Evolutionary conservation across 1,284 basidiomycete genomes (phyloP), one percentile per base, ranked within the genome.

Genomic region (Tilletia caries): DNA sequence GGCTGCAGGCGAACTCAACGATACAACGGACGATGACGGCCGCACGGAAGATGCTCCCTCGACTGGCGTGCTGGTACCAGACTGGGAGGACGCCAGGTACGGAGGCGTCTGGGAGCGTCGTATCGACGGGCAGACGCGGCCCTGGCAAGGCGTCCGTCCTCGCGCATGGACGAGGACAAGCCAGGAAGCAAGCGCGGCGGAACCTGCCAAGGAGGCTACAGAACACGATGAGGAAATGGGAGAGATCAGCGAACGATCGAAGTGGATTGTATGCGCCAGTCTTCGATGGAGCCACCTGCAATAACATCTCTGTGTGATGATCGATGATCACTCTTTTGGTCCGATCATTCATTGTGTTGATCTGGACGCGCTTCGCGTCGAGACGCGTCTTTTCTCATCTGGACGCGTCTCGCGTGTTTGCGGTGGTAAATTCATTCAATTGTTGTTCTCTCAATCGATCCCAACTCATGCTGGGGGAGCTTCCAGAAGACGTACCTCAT

Each of bases 181-280:
- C 13, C 23, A 43, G 12, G 58, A 4, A n/a, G 8, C 41, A 15
- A 15, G 12, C 6, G 27, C 27, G 12, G 27, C 2, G 23, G 5
- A 43, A 32, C 18, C 23, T 27, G 5, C 20, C 23, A 10, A 12
- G 6, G 23, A 29, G 44, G n/a, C 2, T 18, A n/a, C 23, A 41
- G 48, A 13, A 13, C 48, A 18, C 12, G 70, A 76, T 8, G 78
- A 79, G 46, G 78, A 81, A 58, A 79, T 81, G 77, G 79, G 78
- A 27, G 79, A 79, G 33, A 75, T 77, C 34, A 70, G 70, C 46
- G 79, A 77, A 43, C 72, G 79, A 1, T 75, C 74, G 6, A 75
- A 71, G 48, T 81, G 79, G 79, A 75, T 81, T n/a, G 74, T 78
- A 0, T 73, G 77, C 13, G 77, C 75, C 10, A 70, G 68, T 1